Evolutionary conservation across 139 green algal species (phyloP).

Genomic region (Mychonastes homosphaera): DNA sequence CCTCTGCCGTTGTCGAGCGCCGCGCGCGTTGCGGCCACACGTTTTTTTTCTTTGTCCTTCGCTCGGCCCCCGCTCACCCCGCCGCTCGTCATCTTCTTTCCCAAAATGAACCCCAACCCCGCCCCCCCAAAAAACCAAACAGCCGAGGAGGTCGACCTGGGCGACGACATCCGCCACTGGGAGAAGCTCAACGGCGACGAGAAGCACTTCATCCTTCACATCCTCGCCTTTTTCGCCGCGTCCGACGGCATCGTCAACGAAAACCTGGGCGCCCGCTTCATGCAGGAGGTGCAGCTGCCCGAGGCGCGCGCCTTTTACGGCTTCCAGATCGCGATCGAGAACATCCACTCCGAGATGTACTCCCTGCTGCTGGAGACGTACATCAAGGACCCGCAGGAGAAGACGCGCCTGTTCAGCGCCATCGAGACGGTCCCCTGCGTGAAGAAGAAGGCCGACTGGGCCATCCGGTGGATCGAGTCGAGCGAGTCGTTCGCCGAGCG

Average conservation of each 20-base stretch:
- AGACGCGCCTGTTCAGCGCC: conserved; percentile 82
- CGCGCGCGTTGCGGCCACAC: too few species aligned
- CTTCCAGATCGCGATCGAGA: conserved; percentile 99
- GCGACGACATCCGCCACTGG: conserved; percentile 85
- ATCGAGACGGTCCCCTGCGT: conserved; percentile 87
- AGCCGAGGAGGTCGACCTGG: conserved; percentile 95
- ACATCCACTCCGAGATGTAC: conserved; percentile 99
- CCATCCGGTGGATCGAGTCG: conserved; percentile 88
- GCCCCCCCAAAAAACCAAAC: conserved; percentile 25
- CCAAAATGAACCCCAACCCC: background rate
- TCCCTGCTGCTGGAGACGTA: conserved; percentile 93
- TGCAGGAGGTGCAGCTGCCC: conserved; percentile 88
- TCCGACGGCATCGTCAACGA: conserved; percentile 97
- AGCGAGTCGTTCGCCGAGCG: conserved; percentile 72
- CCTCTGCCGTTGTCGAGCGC: background rate
- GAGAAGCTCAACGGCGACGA: conserved; percentile 78
- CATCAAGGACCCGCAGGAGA: conserved; percentile 80
- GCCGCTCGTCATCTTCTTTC: background rate
- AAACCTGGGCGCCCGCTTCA: conserved; percentile 90
- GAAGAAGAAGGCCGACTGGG: conserved; percentile 94
- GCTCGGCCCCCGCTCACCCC: background rate
- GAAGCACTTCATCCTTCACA: conserved; percentile 89
- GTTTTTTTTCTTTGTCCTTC: background rate
- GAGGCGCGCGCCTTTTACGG: conserved; percentile 97
- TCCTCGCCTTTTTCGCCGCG: conserved; percentile 97